Conservation (phyloP, 2,329 filamentous ascomycete genomes). For the Neurospora sp. region DNA sequence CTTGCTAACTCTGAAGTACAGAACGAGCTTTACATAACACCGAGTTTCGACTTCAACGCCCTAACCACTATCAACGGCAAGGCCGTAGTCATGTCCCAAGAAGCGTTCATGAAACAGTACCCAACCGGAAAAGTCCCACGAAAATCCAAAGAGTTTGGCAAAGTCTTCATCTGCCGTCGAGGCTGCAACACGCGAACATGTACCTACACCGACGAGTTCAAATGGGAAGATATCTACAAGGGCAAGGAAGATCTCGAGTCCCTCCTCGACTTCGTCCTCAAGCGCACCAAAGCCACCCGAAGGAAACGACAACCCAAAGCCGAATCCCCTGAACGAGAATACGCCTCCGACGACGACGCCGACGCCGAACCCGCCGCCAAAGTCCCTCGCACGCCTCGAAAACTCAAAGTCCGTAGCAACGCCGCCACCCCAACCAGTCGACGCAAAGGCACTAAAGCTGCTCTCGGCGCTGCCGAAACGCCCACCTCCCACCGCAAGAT, state of each 20-base stretch:
- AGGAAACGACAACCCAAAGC: constrained; percentile 28
- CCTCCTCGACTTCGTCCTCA: constrained; percentile 53
- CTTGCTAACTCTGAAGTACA: constrained; percentile 22
- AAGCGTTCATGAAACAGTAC: constrained; percentile 56
- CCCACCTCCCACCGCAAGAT: constrained; percentile 40
- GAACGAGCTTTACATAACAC: constrained; percentile 88
- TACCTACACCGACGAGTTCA: constrained; percentile 84
- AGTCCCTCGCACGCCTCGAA: constrained; percentile 25
- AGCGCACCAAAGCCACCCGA: constrained; percentile 63
- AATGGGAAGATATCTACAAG: constrained; percentile 77
- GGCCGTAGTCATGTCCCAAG: constrained; percentile 66
- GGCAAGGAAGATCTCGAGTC: constrained; percentile 56
- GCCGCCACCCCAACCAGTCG: constrained; percentile 42
- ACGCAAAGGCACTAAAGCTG: constrained; percentile 18
- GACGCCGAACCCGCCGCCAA: constrained; percentile 26
- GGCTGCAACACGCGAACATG: constrained; percentile 84
- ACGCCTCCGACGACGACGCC: constrained; percentile 23
- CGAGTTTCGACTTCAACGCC: constrained; percentile 78
- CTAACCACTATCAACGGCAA: constrained; percentile 85
- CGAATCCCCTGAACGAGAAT: constrained; percentile 22
- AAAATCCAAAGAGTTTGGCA: constrained; percentile 64
- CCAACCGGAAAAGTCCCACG: constrained; percentile 68
- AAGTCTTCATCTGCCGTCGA: constrained; percentile 80
- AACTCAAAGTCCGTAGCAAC: constrained; percentile 19
- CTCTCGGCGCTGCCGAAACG: constrained; percentile 33